Evolutionary conservation across 1,284 basidiomycete species (phyloP).

Genomic region (Ustilago sp.): DNA sequence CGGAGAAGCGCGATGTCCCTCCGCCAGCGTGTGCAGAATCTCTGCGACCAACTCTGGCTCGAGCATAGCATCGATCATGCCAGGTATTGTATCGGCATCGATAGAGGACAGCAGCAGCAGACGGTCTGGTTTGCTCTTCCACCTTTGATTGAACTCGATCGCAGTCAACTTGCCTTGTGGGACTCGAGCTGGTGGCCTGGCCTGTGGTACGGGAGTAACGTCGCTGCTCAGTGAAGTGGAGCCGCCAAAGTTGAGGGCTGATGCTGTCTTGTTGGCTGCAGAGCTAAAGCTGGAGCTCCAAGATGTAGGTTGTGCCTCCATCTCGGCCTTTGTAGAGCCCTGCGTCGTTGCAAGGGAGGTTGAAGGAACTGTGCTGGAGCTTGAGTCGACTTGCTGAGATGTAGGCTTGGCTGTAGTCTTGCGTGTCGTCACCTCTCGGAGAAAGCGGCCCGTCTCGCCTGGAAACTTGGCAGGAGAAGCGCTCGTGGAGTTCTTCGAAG

Average conservation of each 20-base stretch:
- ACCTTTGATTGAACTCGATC: constrained; percentile 47
- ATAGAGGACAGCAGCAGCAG: constrained; percentile 18
- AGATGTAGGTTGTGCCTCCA: not conserved
- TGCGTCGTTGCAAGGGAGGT: not conserved
- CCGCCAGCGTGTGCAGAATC: constrained; percentile 25
- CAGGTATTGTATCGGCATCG: constrained; percentile 27
- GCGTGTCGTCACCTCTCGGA: constrained; percentile 38
- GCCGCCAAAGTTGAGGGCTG: constrained; percentile 38
- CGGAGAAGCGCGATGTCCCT: constrained; percentile 6
- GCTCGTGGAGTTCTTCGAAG: constrained; percentile 2
- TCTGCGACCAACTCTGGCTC: constrained; percentile 38
- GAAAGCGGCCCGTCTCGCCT: constrained; percentile 38
- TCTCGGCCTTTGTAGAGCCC: not conserved
- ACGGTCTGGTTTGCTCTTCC: constrained; percentile 35
- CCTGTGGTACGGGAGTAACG: not conserved
- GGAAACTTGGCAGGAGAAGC: constrained; percentile 30
- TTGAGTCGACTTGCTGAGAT: not conserved
- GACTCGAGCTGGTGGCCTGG: not conserved
- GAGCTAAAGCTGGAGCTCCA: not conserved
- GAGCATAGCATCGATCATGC: constrained; percentile 40
- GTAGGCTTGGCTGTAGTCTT: constrained; percentile 15
- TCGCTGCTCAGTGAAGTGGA: not conserved
- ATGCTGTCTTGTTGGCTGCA: constrained; percentile 28
- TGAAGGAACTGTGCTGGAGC: not conserved
- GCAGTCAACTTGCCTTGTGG: constrained; percentile 19